Percentiles rank a stretch among this genome's conserved stretches.
Evolutionary conservation across 352 stramenopile genomes (phyloP).

Genomic region (Phytophthora vignae): DNA sequence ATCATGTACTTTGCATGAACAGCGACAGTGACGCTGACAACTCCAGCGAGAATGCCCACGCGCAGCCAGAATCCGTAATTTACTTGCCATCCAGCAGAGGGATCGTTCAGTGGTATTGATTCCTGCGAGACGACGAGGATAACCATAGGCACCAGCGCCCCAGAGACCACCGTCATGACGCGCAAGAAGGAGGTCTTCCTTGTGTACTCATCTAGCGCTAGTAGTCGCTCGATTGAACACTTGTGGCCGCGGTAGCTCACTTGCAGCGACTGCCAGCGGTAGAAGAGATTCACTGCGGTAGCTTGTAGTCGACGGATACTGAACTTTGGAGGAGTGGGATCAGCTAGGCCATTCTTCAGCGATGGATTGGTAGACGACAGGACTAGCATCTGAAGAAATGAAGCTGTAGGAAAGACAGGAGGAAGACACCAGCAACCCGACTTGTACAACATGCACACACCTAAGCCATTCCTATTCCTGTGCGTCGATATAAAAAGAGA

Average conservation of each 20-base stretch:
- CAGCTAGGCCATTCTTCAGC: not conserved
- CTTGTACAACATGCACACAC: no score
- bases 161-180: constrained; percentile 9
- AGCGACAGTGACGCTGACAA: constrained; percentile 10
- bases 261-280: constrained; percentile 18
- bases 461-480: no score
- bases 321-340: not conserved
- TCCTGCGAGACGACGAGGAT: constrained; percentile 25
- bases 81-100: constrained; percentile 11
- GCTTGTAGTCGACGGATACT: not conserved
- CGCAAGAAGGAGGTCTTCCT: constrained; percentile 7
- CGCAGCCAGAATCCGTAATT: constrained; percentile 30
- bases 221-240: constrained; percentile 20
- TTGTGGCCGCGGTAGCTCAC: constrained; percentile 26
- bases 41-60: constrained; percentile 21
- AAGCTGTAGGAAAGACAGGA: not conserved
- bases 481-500: no score
- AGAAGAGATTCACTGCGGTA: not conserved
- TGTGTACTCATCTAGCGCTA: constrained; percentile 26
- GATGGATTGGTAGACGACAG: not conserved
- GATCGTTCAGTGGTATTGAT: constrained; percentile 13
- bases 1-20: constrained; percentile 15
- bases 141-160: constrained; percentile 14
- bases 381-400: not conserved
- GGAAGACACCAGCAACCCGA: no score